Conservation (phyloP, 1,284 basidiomycete species). For the Tylopilus sp. region DNA sequence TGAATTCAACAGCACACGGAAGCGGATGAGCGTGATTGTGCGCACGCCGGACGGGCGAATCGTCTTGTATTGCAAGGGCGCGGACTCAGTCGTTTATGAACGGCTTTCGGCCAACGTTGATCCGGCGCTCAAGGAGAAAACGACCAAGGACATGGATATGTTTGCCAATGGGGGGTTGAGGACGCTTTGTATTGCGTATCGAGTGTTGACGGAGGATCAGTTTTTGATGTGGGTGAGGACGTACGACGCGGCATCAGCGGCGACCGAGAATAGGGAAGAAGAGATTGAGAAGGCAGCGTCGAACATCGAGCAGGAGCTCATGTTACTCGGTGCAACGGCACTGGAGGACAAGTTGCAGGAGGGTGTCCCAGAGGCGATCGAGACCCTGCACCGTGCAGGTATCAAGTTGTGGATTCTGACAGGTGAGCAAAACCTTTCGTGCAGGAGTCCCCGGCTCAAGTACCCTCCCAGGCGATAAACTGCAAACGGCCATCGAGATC, state of each 20-base stretch:
- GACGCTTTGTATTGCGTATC: constrained; percentile 88
- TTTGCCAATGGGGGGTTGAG: constrained; percentile 93
- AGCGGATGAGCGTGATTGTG: constrained; percentile 91
- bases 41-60: constrained; percentile 81
- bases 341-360: constrained; percentile 97
- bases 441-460: not conserved
- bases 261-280: constrained; percentile 81
- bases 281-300: constrained; percentile 88
- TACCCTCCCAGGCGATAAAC: constrained; percentile 74
- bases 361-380: constrained; percentile 95
- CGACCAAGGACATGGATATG: constrained; percentile 83
- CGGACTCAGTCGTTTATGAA: constrained; percentile 92
- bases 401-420: constrained; percentile 98
- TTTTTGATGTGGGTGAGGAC: constrained; percentile 79
- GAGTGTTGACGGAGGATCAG: constrained; percentile 80
- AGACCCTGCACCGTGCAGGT: constrained; percentile 86
- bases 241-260: constrained; percentile 80
- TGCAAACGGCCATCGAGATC: constrained; percentile 98
- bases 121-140: constrained; percentile 70
- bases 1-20: constrained; percentile 92
- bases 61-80: constrained; percentile 93
- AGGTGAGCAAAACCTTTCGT: constrained; percentile 43
- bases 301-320: constrained; percentile 77
- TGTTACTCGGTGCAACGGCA: constrained; percentile 90
- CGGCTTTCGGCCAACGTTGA: constrained; percentile 79